Conservation (phyloP, 495 filamentous ascomycete species). For the Talaromyces liani region DNA sequence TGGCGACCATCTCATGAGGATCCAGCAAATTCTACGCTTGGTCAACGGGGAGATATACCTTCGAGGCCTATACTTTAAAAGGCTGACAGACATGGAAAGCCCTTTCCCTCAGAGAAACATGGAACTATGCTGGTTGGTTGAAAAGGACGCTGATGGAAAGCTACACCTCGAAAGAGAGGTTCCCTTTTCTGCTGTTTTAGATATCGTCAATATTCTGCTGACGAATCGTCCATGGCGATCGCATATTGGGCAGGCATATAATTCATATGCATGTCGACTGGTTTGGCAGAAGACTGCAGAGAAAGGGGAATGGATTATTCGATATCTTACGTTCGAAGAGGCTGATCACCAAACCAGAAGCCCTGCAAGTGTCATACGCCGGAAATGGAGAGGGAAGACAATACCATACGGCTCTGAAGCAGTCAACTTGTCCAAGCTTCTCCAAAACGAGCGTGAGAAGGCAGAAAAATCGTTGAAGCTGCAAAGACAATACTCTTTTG, state of each 20-base stretch:
- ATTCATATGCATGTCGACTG: constrained; percentile 2
- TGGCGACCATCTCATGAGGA: constrained; percentile 16
- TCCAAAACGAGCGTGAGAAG: neutral
- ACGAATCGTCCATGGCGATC: constrained; percentile 19
- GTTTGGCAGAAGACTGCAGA: constrained; percentile 1
- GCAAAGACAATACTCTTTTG: constrained; percentile 50
- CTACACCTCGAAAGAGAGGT: constrained; percentile 9
- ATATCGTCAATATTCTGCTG: constrained; percentile 20
- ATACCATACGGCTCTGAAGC: constrained; percentile 19
- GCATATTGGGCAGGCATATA: neutral
- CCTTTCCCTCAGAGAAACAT: constrained; percentile 15
- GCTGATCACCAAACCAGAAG: constrained; percentile 12
- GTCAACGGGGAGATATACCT: constrained; percentile 11
- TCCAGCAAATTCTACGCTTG: constrained; percentile 10
- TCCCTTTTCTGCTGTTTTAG: constrained; percentile 14
- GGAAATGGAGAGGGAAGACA: constrained; percentile 25
- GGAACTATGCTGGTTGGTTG: constrained; percentile 23
- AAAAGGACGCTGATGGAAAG: constrained; percentile 9
- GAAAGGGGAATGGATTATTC: constrained; percentile 13
- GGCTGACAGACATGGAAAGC: constrained; percentile 3
- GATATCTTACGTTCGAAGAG: constrained; percentile 23
- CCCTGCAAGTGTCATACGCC: constrained; percentile 15
- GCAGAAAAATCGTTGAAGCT: neutral
- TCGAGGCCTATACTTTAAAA: constrained; percentile 14
- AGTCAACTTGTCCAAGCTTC: neutral